phyloP scores from a whole-genome alignment of 805 yeast species.

The Candida dajiaensis region DNA sequence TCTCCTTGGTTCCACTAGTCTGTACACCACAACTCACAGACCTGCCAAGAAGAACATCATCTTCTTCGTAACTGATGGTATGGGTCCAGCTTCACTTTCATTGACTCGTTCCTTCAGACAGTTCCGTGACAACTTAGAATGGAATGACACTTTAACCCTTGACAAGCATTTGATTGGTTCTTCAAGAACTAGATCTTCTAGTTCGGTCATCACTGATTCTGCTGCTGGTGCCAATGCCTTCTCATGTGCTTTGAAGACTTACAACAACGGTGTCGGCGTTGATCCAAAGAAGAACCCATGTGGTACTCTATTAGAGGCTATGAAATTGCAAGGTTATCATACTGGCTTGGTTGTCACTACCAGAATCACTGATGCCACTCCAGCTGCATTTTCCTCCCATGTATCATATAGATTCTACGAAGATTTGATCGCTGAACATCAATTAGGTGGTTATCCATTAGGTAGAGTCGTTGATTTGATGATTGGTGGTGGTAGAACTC shows the following conservation, averaged over 20 bases:
- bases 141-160: conserved; percentile 50
- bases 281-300: conserved; percentile 63
- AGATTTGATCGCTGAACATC: conserved; percentile 82
- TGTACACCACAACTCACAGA: neutral
- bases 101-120: conserved; percentile 75
- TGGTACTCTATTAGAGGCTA: conserved; percentile 84
- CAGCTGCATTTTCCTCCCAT: conserved; percentile 84
- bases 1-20: neutral
- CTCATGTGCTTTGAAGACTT: conserved; percentile 75
- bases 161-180: conserved; percentile 76
- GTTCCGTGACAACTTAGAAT: conserved; percentile 44
- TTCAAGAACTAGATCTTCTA: conserved; percentile 75
- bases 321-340: conserved; percentile 69
- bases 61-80: conserved; percentile 91
- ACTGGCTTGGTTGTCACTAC: conserved; percentile 94
- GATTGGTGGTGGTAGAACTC: conserved; percentile 90
- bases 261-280: conserved; percentile 92
- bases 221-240: conserved; percentile 98
- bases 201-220: conserved; percentile 81
- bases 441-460: conserved; percentile 73
- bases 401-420: conserved; percentile 72
- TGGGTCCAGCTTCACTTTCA: conserved; percentile 86
- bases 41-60: conserved; percentile 64
- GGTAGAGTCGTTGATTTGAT: conserved; percentile 79
- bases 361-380: conserved; percentile 90